phyloP scores from a whole-genome alignment of 179 eudicot species.

The Heliamphora pulchella region DNA sequence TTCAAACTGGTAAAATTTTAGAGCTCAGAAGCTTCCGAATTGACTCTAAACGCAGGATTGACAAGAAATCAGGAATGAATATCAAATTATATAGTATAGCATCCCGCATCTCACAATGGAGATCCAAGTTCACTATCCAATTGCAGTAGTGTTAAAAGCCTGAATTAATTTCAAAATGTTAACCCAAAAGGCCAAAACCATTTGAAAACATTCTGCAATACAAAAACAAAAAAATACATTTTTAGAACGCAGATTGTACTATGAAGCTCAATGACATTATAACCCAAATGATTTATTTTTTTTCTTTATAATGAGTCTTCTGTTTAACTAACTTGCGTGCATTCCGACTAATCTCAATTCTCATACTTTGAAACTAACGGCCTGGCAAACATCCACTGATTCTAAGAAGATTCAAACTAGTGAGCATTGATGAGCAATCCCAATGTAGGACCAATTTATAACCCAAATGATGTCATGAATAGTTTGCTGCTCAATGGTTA shows the following conservation, averaged over 20 bases:
- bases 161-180: neutral
- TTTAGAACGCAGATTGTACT: constrained; percentile 1
- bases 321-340: too few relatives aligned
- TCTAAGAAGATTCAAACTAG: too few relatives aligned
- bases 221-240: neutral
- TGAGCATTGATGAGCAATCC: too few relatives aligned
- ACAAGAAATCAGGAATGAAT: neutral
- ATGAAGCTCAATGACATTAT: neutral
- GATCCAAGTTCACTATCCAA: neutral
- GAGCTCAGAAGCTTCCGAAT: neutral
- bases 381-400: too few relatives aligned
- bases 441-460: neutral
- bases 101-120: neutral
- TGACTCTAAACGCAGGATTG: neutral
- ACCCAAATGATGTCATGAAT: neutral
- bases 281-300: neutral
- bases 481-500: too few relatives aligned
- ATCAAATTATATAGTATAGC: too few relatives aligned
- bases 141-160: neutral
- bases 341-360: too few relatives aligned
- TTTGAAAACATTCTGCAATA: neutral
- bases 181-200: neutral
- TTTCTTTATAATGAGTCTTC: too few relatives aligned
- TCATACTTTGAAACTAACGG: too few relatives aligned
- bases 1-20: neutral